A percentile compares a stretch with the other conserved stretches of the same genome.
Conservation (phyloP, 2,329 filamentous ascomycete species). For the Neofusicoccum kwambonambiense region DNA sequence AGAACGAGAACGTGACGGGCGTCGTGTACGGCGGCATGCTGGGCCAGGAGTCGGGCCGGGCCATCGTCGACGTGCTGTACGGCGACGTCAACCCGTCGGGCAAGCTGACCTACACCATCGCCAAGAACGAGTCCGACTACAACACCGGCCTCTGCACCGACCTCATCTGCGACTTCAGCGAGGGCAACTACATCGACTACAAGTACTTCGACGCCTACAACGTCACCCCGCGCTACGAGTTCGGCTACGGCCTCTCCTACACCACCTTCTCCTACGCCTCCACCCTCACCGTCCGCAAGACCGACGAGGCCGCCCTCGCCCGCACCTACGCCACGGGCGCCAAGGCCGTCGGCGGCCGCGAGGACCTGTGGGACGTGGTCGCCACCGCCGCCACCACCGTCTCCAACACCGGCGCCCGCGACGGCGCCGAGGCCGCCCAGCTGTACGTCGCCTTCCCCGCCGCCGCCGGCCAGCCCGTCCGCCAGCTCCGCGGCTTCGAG, state of each 20-base stretch:
- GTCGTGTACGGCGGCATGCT: constrained; percentile 18
- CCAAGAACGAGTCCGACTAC: constrained; percentile 69
- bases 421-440: constrained; percentile 22
- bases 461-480: constrained; percentile 15
- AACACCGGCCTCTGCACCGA: constrained; percentile 10
- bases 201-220: constrained; percentile 43
- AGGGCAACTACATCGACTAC: constrained; percentile 48
- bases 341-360: constrained; percentile 12
- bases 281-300: constrained; percentile 30
- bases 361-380: constrained; percentile 17
- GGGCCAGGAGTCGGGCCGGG: constrained; percentile 69
- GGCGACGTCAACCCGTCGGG: constrained; percentile 76
- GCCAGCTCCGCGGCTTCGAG: constrained; percentile 22
- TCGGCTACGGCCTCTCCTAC: constrained; percentile 19
- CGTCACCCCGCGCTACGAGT: constrained; percentile 35
- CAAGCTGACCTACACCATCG: constrained; percentile 83
- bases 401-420: constrained; percentile 20
- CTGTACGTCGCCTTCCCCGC: constrained; percentile 21
- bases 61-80: constrained; percentile 75
- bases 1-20: constrained; percentile 17
- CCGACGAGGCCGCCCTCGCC: background rate
- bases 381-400: constrained; percentile 11
- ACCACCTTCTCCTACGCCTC: constrained; percentile 14
- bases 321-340: constrained; percentile 22
- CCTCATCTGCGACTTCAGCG: constrained; percentile 28